Percentiles rank a stretch among this genome's conserved stretches.
Conservation (phyloP, 1,284 basidiomycete species). For the Pulchroboletus neoregius region DNA sequence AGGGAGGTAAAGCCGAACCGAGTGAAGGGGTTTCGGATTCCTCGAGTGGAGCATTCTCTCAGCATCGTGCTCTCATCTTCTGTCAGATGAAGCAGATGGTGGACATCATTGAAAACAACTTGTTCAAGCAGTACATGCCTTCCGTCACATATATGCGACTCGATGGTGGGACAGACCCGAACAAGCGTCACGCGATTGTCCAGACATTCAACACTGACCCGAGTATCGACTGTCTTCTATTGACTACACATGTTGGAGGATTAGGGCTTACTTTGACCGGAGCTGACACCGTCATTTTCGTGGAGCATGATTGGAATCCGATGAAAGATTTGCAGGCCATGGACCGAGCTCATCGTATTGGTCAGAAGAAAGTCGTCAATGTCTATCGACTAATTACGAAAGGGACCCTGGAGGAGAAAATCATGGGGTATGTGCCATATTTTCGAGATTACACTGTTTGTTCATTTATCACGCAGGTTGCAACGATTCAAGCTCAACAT, state of each 20-base stretch:
- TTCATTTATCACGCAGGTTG: conserved; percentile 48
- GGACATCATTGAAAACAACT: conserved; percentile 92
- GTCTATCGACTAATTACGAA: conserved; percentile 97
- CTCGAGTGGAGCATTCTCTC: conserved; percentile 66
- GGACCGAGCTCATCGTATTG: conserved; percentile 97
- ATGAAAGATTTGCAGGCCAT: conserved; percentile 99
- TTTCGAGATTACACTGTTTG: conserved; percentile 8
- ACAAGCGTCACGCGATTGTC: conserved; percentile 91
- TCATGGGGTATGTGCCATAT: conserved; percentile 82
- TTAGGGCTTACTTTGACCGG: conserved; percentile 95
- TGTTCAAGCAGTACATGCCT: conserved; percentile 92
- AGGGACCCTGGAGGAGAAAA: conserved; percentile 98
- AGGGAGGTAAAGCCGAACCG: conserved; percentile 59
- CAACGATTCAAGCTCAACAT: conserved; percentile 99
- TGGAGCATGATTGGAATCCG: conserved; percentile 99
- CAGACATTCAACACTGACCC: conserved; percentile 99
- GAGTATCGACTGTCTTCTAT: conserved; percentile 92
- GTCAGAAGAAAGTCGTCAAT: conserved; percentile 99
- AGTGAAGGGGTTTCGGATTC: conserved; percentile 54
- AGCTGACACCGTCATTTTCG: conserved; percentile 98
- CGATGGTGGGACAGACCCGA: conserved; percentile 86
- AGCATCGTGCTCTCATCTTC: conserved; percentile 98
- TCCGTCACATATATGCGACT: conserved; percentile 97
- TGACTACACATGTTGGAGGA: conserved; percentile 97
- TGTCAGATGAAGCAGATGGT: conserved; percentile 99